Evolutionary conservation across 2,329 filamentous ascomycete species (phyloP).

Genomic region (Macrophomina tecta): DNA sequence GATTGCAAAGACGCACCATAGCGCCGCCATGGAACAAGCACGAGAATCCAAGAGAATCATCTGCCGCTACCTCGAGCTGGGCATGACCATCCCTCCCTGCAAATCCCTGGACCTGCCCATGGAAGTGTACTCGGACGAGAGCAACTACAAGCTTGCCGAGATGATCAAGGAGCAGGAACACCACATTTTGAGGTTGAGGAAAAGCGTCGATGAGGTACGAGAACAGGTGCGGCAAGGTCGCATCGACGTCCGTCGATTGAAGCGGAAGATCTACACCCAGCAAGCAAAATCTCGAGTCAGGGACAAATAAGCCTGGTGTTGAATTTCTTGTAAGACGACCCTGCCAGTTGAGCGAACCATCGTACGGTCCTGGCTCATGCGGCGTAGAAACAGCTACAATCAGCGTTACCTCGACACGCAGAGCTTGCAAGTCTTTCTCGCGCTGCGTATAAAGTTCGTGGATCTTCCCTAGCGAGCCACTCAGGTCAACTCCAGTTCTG

Average conservation of each 20-base stretch:
- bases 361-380: too few relatives aligned
- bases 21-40: neutral
- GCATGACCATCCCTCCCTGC: neutral
- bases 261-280: neutral
- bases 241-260: neutral
- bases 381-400: too few relatives aligned
- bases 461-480: too few relatives aligned
- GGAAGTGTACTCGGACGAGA: constrained; percentile 1
- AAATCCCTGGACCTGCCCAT: neutral
- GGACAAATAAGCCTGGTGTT: too few relatives aligned
- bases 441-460: too few relatives aligned
- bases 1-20: neutral
- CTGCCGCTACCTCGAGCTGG: constrained; percentile 14
- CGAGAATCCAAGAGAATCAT: constrained; percentile 1
- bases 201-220: neutral
- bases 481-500: too few relatives aligned
- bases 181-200: neutral
- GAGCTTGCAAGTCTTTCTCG: too few relatives aligned
- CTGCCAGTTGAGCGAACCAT: too few relatives aligned
- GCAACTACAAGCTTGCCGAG: neutral
- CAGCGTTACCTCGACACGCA: too few relatives aligned
- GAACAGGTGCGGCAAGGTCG: neutral
- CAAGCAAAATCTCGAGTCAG: too few relatives aligned
- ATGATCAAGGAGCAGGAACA: neutral
- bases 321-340: too few relatives aligned